Evolutionary conservation across 805 yeast genomes (phyloP).

Genomic region (Wickerhamiella kurtzmanii): DNA sequence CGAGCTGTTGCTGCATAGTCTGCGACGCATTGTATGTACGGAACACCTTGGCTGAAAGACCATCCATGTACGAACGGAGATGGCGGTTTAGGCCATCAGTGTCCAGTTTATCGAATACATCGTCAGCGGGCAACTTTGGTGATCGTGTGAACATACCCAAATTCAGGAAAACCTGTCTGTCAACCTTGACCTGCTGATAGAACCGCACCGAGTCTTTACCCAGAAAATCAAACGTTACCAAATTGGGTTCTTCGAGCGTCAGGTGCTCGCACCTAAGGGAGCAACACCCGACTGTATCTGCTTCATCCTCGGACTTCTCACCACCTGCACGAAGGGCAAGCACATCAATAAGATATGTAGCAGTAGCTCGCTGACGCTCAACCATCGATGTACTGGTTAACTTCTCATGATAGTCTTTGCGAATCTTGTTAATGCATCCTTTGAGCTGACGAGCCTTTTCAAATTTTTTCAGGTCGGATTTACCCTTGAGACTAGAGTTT

Average conservation of each 20-base stretch:
- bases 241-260: conserved; percentile 70
- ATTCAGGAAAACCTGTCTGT: conserved; percentile 81
- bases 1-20: conserved; percentile 92
- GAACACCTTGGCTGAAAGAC: conserved; percentile 90
- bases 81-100: conserved; percentile 75
- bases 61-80: conserved; percentile 80
- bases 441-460: conserved; percentile 85
- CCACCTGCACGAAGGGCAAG: conserved; percentile 97
- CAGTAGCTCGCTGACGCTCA: conserved; percentile 85
- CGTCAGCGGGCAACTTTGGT: conserved; percentile 87
- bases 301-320: conserved; percentile 93
- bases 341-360: conserved; percentile 81
- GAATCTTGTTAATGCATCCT: conserved; percentile 53
- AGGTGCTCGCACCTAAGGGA: conserved; percentile 84
- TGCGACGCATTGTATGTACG: conserved; percentile 95
- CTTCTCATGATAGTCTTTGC: conserved; percentile 58
- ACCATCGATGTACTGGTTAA: conserved; percentile 66
- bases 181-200: conserved; percentile 86
- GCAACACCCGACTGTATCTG: conserved; percentile 97
- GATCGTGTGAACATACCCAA: conserved; percentile 72
- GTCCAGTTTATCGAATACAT: conserved; percentile 78
- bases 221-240: conserved; percentile 76
- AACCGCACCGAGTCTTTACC: conserved; percentile 93
- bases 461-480: conserved; percentile 79
- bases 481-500: conserved; percentile 79